A percentile compares a stretch with the other conserved stretches of the same genome.
Conservation (phyloP, 257 asterid species). For the Solanum piurae region DNA sequence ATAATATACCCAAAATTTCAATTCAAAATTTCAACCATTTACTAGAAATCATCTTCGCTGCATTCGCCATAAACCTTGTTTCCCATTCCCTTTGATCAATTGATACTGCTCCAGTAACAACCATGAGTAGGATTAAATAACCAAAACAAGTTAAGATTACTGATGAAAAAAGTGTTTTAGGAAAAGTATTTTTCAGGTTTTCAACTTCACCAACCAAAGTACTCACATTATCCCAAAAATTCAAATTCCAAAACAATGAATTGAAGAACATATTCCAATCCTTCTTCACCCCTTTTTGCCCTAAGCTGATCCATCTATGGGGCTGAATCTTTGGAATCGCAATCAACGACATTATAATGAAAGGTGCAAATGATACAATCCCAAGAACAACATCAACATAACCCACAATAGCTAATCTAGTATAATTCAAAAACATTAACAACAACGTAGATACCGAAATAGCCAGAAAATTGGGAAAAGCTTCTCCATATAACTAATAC, state of each 20-base stretch:
- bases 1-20: conserved; percentile 10
- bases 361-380: conserved; percentile 15
- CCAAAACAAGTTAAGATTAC: conserved; percentile 58
- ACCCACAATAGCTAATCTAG: conserved; percentile 19
- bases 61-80: conserved; percentile 54
- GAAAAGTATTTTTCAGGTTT: conserved; percentile 42
- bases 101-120: conserved; percentile 47
- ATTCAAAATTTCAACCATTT: conserved; percentile 69
- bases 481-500: conserved; percentile 5
- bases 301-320: conserved; percentile 42
- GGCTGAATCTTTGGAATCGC: conserved; percentile 10
- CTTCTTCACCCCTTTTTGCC: conserved; percentile 38
- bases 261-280: conserved; percentile 64
- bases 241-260: conserved; percentile 65
- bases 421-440: conserved; percentile 13
- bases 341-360: background rate
- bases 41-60: conserved; percentile 39
- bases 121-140: conserved; percentile 56
- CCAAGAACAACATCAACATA: conserved; percentile 11
- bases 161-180: conserved; percentile 33
- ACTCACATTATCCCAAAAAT: conserved; percentile 72
- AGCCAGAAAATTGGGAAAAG: conserved; percentile 10
- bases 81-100: conserved; percentile 61
- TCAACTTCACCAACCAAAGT: conserved; percentile 79
- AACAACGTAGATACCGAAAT: conserved; percentile 2